These are phyloP conservation scores for Thelonectria olida DNA, from an alignment of 2,329 filamentous ascomycete species.

Conservation along the genomic window DNA sequence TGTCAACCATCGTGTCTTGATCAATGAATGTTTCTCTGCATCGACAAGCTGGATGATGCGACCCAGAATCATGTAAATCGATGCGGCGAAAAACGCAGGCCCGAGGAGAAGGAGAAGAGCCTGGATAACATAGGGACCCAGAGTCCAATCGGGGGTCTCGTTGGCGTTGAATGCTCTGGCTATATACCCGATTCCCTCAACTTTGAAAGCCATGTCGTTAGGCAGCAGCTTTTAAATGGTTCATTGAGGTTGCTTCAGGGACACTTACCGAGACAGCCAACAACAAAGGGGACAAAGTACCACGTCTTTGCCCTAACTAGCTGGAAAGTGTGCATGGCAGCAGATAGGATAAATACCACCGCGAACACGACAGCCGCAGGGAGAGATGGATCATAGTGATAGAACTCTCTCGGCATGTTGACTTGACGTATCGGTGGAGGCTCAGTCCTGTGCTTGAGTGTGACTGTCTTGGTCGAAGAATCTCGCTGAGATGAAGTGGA, in stretches of 20 bases:
- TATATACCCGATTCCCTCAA: not conserved
- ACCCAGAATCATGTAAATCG: conserved; percentile 56
- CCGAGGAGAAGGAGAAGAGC: conserved; percentile 46
- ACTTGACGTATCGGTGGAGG: not conserved
- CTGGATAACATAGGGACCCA: conserved; percentile 49
- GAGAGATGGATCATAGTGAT: conserved; percentile 56
- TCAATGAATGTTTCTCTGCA: conserved; percentile 49
- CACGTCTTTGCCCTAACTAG: conserved; percentile 52
- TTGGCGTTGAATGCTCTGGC: conserved; percentile 6
- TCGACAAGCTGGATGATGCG: conserved; percentile 46
- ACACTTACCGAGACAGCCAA: conserved; percentile 58
- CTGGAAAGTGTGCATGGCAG: conserved; percentile 48
- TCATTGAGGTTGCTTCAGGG: too few relatives aligned
- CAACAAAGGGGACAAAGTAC: conserved; percentile 59
- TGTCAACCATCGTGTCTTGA: conserved; percentile 53
- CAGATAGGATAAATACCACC: conserved; percentile 45
- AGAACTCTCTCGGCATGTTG: conserved; percentile 33
- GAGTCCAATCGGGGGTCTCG: conserved; percentile 36
- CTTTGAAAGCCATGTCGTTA: not conserved
- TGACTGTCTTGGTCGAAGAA: not conserved
- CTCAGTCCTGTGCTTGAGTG: not conserved
- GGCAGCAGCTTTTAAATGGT: not conserved
- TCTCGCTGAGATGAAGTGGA: not conserved
- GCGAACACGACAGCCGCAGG: conserved; percentile 50
- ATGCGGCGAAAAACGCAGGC: conserved; percentile 51